Conservation (phyloP, 225 moss, liverwort and hornwort species). For the Rhytidiadelphus loreus region DNA sequence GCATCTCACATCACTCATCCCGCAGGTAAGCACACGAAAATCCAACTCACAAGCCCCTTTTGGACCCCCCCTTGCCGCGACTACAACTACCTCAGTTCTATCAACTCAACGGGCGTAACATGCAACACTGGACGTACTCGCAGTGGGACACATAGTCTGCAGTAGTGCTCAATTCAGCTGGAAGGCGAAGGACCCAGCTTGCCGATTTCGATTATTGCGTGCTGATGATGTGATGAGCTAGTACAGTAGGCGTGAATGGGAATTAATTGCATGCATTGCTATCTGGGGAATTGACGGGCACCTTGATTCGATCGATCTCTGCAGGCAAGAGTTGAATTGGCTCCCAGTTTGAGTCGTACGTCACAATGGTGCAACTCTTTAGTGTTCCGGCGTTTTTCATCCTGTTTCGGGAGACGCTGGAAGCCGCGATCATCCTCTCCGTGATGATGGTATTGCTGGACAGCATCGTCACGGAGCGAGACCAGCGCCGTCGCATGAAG, state of each 20-base stretch:
- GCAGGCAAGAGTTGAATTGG: not conserved
- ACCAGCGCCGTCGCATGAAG: conserved; percentile 1
- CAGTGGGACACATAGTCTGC: not conserved
- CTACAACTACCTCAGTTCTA: not conserved
- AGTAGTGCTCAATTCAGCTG: too few species aligned
- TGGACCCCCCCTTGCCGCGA: not conserved
- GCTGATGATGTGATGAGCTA: too few species aligned
- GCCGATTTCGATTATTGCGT: not conserved
- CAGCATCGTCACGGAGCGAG: conserved; percentile 9
- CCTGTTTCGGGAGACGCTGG: conserved; percentile 45
- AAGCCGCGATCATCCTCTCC: conserved; percentile 49
- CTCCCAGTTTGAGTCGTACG: too few species aligned
- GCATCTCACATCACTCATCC: not conserved
- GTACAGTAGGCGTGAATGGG: not conserved
- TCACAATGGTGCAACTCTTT: conserved; percentile 45
- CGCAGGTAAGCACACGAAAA: not conserved
- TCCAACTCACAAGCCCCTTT: not conserved
- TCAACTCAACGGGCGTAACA: too few species aligned
- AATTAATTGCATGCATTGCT: not conserved
- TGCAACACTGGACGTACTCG: not conserved
- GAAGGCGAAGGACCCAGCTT: not conserved
- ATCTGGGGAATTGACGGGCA: not conserved
- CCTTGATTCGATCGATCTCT: not conserved
- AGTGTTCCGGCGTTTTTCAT: conserved; percentile 61
- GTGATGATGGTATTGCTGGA: conserved; percentile 40